Conservation (phyloP, 768 basidiomycete genomes). For the Lactarius quietus region DNA sequence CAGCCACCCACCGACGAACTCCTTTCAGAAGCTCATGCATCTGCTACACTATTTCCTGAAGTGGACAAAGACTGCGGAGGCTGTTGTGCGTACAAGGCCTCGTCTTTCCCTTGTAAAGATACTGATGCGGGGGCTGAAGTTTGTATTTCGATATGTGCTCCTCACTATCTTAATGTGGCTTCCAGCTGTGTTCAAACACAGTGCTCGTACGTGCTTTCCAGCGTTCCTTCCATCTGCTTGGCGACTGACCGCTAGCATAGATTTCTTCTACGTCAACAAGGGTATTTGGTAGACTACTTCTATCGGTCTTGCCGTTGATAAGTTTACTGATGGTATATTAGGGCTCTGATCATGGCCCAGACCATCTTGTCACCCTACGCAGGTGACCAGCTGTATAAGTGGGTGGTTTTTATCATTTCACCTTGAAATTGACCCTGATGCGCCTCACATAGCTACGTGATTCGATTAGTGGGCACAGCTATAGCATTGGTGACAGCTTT, state of each 20-base stretch:
- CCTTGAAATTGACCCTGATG: neutral
- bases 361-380: constrained; percentile 53
- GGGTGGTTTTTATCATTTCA: constrained; percentile 6
- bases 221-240: neutral
- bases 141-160: constrained; percentile 48
- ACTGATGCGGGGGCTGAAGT: constrained; percentile 32
- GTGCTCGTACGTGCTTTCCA: constrained; percentile 39
- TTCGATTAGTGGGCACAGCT: constrained; percentile 46
- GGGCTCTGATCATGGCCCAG: constrained; percentile 61
- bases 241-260: constrained; percentile 27
- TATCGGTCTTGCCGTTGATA: neutral
- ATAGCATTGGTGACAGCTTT: constrained; percentile 46
- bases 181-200: constrained; percentile 41
- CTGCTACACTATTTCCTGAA: constrained; percentile 34
- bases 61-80: constrained; percentile 44
- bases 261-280: constrained; percentile 43
- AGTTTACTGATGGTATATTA: constrained; percentile 14
- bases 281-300: constrained; percentile 41
- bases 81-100: constrained; percentile 32
- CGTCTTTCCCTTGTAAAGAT: neutral
- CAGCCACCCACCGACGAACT: constrained; percentile 44
- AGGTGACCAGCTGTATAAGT: constrained; percentile 56
- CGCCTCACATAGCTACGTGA: constrained; percentile 36
- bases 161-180: constrained; percentile 52
- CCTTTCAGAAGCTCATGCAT: constrained; percentile 40